Base-by-base conservation (phyloP, 2,329 filamentous ascomycete species). In the Venturia nashicola region DNA sequence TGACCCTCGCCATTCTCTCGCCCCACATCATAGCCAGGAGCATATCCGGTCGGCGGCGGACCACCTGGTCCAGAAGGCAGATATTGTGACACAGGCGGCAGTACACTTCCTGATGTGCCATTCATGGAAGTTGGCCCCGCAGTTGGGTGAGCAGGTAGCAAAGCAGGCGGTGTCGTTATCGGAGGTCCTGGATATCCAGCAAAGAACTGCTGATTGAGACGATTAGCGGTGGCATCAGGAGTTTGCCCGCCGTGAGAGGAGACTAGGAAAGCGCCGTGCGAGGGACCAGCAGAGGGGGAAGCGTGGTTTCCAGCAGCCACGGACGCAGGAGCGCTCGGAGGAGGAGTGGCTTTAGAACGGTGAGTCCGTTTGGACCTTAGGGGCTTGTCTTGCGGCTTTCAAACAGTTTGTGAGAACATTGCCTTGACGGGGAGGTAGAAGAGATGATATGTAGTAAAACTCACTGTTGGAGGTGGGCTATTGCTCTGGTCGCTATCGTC, bases 391-490 rank as follows among this genome's bases (percentile, higher is more conserved):
- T 90, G 87, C 42, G 88, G 88, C 86, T 89, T 34, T 62, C 12
- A n/a, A 34, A 61, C 20, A 34, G 11, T 18, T 65, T 63, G 42
- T 60, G 64, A 51, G 66, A 65, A 61, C 18, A 65, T 36, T 34
- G 44, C 59, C 57, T 65, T 59, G 34, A 57, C 39, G 43, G 40
- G 46, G n/a, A 43, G 23, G 34, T 61, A 14, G 20, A 57, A 12
- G 32, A 57, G 39, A n/a, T 59, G 27, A 66, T n/a, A 61, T 59
- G n/a, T 39, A 64, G 60, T 60, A 63, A 14, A 63, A 77, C 84
- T 68, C 83, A 89, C 87, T 70, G 89, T 91, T 54, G 88, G 88
- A 32, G 88, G 88, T n/a, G 88, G 88, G 71, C 87, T 90, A 7
- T 87, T 88, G 72, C 87, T 90, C 70, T 87, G 86, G 69, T 92